These are phyloP conservation scores for Blepharisma stoltei DNA, from an alignment of 73 alveolate genomes.

Conservation along the genomic window DNA sequence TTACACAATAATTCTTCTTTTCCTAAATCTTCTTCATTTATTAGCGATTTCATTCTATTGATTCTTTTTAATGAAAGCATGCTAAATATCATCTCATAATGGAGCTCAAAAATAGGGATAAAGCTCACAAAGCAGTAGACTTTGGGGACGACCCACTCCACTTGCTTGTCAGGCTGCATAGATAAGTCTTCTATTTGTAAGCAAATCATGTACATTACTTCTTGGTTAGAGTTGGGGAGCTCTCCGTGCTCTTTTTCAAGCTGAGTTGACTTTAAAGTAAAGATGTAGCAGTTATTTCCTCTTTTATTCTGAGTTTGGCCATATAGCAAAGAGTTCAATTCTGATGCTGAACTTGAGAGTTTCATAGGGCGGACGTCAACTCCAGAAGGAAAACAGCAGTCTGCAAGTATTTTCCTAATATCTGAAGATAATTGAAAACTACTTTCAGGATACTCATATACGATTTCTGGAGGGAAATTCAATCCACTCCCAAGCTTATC, in stretches of 20 bases:
- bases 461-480: neutral
- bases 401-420: neutral
- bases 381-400: conserved; percentile 26
- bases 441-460: neutral
- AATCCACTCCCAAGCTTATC: no score
- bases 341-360: conserved; percentile 26
- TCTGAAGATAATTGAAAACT: neutral
- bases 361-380: conserved; percentile 6
- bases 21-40: neutral
- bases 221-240: neutral
- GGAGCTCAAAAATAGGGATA: conserved; percentile 2
- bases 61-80: conserved; percentile 7
- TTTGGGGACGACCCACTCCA: conserved; percentile 28
- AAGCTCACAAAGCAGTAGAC: neutral
- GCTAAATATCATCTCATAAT: conserved; percentile 8
- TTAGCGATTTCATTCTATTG: neutral
- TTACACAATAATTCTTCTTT: neutral
- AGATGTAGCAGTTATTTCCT: neutral
- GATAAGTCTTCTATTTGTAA: neutral
- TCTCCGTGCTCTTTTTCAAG: neutral
- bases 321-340: conserved; percentile 18
- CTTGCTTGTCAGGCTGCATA: neutral
- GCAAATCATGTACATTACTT: neutral
- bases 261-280: conserved; percentile 7
- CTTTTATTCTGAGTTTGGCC: conserved; percentile 13